Evolutionary conservation across 2,329 filamentous ascomycete species (phyloP), one percentile per base, ranked within the genome.

Genomic region (Alternaria sp.): DNA sequence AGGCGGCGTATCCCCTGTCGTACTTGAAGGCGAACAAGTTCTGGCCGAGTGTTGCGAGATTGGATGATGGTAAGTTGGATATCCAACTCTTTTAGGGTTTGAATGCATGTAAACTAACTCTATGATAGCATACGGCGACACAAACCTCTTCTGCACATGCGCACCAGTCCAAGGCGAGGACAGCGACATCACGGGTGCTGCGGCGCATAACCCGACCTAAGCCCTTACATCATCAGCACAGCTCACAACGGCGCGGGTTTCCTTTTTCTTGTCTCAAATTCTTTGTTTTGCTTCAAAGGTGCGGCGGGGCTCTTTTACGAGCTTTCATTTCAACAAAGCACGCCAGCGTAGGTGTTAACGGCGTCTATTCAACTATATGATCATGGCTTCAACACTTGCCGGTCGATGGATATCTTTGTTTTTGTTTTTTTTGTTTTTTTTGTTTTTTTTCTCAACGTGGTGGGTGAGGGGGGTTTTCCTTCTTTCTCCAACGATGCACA

Each of bases 11-110:
- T 76, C 94, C 94, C 17, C 76, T 96, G 62, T 83, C 88, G 0
- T 96, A 87, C 80, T 80, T 98, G 62, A 86, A 86, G 77, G 91
- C 97, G 86, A 97, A 96, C 89, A 98, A 98, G 83, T 97, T 97
- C 81, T 98, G 94, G 94, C 93, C 94, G 0, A 88, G 83, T 34
- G 92, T 97, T 13, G 92, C 90, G 6, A 85, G 94, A 76, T 83
- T 97, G 21, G 91, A 98, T 76, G 94, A 97, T 82, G 85, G 91
- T 94, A 79, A 84, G 90, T 72, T 29, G 14, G 37, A 21, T 1
- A 34, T 9, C 13, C 17, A 17, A 17, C 2, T 34, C 1, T 39
- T 3, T 24, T 14, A 3, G 9, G 9, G 9, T 9, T 3, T 41
- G 14, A 33, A 36, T 33, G 3, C 37, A 36, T 58, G 9, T 10